Percentiles rank a stretch among this genome's conserved stretches.
phyloP scores from a whole-genome alignment of 139 green algal species.

The Ettlia oleoabundans region DNA sequence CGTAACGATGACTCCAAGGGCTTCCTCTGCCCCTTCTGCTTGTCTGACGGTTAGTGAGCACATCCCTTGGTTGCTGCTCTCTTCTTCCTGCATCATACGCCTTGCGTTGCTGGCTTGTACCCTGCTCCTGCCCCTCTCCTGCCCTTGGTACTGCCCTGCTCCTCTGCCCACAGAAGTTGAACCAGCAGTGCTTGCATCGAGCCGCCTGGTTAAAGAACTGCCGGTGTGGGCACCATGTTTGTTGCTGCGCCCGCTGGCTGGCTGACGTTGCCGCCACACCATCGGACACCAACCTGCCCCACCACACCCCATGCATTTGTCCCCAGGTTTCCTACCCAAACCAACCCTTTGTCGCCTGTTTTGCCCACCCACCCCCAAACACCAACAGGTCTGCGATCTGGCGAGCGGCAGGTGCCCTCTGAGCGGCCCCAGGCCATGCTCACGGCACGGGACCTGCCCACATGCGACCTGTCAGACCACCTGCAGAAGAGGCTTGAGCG shows the following conservation, averaged over 20 bases:
- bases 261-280: too few species aligned
- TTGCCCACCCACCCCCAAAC: background rate
- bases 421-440: slow-evolving; percentile 90
- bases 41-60: slow-evolving; percentile 57
- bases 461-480: slow-evolving; percentile 75
- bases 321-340: too few species aligned
- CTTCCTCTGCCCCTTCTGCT: slow-evolving; percentile 95
- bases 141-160: too few species aligned
- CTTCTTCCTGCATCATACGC: background rate
- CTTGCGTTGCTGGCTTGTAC: background rate
- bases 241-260: too few species aligned
- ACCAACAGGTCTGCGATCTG: slow-evolving; percentile 45
- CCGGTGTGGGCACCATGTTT: too few species aligned
- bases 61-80: too few species aligned
- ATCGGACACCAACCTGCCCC: too few species aligned
- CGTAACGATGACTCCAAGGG: slow-evolving; percentile 87
- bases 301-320: too few species aligned
- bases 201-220: too few species aligned
- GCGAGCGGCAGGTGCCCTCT: slow-evolving; percentile 59
- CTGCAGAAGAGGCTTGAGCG: slow-evolving; percentile 55
- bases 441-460: slow-evolving; percentile 86
- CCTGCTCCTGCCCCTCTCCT: background rate
- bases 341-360: too few species aligned
- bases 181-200: too few species aligned
- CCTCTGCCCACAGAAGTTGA: too few species aligned